phyloP scores from a whole-genome alignment of 768 basidiomycete species.

The Lactarius tabidus region DNA sequence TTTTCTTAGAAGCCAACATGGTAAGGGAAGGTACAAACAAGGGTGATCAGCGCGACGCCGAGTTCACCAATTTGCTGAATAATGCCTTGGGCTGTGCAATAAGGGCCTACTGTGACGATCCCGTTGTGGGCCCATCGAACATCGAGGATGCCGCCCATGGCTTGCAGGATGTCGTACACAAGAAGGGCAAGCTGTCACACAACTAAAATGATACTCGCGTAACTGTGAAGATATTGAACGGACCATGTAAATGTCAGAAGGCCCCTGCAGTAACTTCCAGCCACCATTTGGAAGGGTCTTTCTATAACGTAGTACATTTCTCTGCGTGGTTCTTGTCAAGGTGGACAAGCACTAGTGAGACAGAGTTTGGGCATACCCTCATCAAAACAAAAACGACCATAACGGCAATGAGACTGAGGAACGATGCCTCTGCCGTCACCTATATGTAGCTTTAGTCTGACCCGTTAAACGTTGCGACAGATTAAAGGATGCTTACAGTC shows the following conservation, averaged over 20 bases:
- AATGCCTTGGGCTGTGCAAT: slow-evolving; percentile 40
- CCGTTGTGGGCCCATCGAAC: no score
- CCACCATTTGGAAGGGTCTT: no score
- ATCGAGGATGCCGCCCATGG: slow-evolving; percentile 39
- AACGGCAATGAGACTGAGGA: slow-evolving; percentile 1
- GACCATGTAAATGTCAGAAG: no score
- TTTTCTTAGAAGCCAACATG: neutral
- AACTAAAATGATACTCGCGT: slow-evolving; percentile 22
- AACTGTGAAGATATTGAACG: neutral
- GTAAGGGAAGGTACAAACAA: slow-evolving; percentile 31
- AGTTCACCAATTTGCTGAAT: slow-evolving; percentile 43
- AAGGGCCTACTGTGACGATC: no score
- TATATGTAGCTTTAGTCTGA: slow-evolving; percentile 20
- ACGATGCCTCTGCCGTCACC: slow-evolving; percentile 36
- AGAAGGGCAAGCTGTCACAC: slow-evolving; percentile 29
- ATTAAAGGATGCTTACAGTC: slow-evolving; percentile 24
- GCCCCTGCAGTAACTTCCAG: no score
- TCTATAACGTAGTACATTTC: no score
- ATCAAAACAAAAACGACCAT: slow-evolving; percentile 2
- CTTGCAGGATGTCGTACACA: slow-evolving; percentile 34
- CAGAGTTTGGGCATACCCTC: slow-evolving; percentile 10
- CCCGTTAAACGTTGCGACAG: neutral
- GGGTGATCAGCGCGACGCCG: slow-evolving; percentile 40
- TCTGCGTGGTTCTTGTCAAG: no score
- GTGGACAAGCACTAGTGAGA: neutral